phyloP scores from a whole-genome alignment of 805 yeast species.

The Starmerella stellata region DNA sequence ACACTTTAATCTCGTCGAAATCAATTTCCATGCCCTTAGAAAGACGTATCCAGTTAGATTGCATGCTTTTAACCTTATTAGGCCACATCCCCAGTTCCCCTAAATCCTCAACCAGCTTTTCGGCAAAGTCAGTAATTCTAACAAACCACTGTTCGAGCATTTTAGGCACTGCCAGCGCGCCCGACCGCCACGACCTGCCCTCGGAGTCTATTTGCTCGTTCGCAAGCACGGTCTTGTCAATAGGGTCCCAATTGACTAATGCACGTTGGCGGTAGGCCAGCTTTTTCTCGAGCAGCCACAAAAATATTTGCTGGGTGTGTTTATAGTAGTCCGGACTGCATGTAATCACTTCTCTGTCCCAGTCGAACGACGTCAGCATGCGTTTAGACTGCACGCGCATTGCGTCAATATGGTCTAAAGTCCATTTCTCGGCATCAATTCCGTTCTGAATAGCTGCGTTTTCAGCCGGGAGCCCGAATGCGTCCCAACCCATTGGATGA shows the following conservation, averaged over 20 bases:
- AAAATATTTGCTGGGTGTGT: slow-evolving; percentile 79
- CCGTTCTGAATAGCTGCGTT: slow-evolving; percentile 87
- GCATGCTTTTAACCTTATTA: slow-evolving; percentile 72
- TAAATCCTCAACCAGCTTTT: slow-evolving; percentile 47
- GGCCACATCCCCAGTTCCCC: slow-evolving; percentile 62
- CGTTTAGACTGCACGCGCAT: slow-evolving; percentile 69
- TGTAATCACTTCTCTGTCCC: slow-evolving; percentile 81
- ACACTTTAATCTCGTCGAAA: slow-evolving; percentile 37
- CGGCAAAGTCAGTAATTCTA: slow-evolving; percentile 69
- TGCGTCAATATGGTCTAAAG: slow-evolving; percentile 53
- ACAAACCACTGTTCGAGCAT: slow-evolving; percentile 83
- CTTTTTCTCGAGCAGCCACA: slow-evolving; percentile 53
- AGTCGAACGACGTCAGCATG: slow-evolving; percentile 77
- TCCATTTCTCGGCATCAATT: slow-evolving; percentile 70
- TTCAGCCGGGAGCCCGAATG: slow-evolving; percentile 95
- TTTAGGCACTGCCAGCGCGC: slow-evolving; percentile 77
- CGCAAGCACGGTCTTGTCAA: slow-evolving; percentile 85
- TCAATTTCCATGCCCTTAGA: slow-evolving; percentile 59
- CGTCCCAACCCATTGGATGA: slow-evolving; percentile 99
- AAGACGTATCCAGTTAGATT: slow-evolving; percentile 82
- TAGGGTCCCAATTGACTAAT: slow-evolving; percentile 94
- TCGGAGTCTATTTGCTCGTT: slow-evolving; percentile 87
- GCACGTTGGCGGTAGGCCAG: slow-evolving; percentile 75
- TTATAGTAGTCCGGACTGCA: slow-evolving; percentile 75
- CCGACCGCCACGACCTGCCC: slow-evolving; percentile 93